Evolutionary conservation across 495 filamentous ascomycete genomes (phyloP), one percentile per base, ranked within the genome.

Genomic region (Lineolata rhizophorae): DNA sequence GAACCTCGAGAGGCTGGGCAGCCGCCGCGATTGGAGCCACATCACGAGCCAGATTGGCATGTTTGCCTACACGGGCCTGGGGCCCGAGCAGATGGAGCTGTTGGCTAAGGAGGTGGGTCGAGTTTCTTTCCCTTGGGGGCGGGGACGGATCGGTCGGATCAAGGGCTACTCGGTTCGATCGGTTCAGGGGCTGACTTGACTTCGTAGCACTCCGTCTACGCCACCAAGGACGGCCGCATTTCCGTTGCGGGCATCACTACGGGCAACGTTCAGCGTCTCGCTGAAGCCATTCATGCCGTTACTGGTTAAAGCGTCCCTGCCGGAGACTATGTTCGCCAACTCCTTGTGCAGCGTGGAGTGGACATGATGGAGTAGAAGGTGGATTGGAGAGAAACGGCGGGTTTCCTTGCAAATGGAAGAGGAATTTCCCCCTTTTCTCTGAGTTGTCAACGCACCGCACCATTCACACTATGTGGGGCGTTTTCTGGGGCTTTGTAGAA

Each of bases 1-100:
- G 47, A 87, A 92, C 60, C 70, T 97, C 26, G 80, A 93, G 69
- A 72, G 76, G 53, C 69, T 90, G 36, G 87, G 85, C 43, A 83
- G 75, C 61, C 80, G 81, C 64, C 83, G 87, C 56, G 78, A 93
- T 58, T 97, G 87, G 87, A 76, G 72, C 55, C 87, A 97, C 62
- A 97, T 97, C 58, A 97, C 87, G 34, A 81, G 65, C 53, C 85
- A 76, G 61, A 97, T 97, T 42, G 87, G 87, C 58, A 97, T 97
- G 87, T 97, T 97, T 49, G 85, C 85, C 44, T 97, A 87, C 63
- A 97, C 87, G 20, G 87, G 87, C 30, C 58, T 97, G 49, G 84
- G 67, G 43, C 70, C 84, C 39, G 75, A 87, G 59, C 75, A 93
- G 61, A 92, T 95, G 78, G 77, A 85, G 16, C 60, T 57, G 49